phyloP scores from a whole-genome alignment of 2,329 filamentous ascomycete genomes.

The Elsinoe necatrix region DNA sequence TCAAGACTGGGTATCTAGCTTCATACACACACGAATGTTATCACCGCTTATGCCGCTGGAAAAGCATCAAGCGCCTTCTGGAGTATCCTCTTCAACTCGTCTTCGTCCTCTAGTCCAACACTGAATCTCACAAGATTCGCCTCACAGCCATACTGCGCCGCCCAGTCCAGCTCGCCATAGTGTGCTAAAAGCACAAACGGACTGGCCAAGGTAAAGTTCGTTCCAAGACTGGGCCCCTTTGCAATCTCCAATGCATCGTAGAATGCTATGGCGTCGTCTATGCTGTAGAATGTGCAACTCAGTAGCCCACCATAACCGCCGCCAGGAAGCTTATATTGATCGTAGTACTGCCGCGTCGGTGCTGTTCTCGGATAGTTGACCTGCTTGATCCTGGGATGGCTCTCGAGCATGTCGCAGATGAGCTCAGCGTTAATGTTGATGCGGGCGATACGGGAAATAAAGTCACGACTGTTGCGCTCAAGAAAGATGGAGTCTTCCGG shows the following conservation, averaged over 20 bases:
- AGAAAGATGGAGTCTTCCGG: slow-evolving; percentile 89
- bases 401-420: slow-evolving; percentile 63
- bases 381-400: slow-evolving; percentile 58
- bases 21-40: neutral
- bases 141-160: slow-evolving; percentile 70
- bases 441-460: slow-evolving; percentile 68
- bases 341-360: slow-evolving; percentile 62
- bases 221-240: slow-evolving; percentile 90
- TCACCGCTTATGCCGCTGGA: neutral
- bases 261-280: slow-evolving; percentile 65
- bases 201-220: slow-evolving; percentile 76
- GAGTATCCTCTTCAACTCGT: slow-evolving; percentile 57
- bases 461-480: slow-evolving; percentile 93
- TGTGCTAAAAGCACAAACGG: slow-evolving; percentile 90
- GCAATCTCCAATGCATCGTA: slow-evolving; percentile 79
- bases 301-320: slow-evolving; percentile 88
- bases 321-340: slow-evolving; percentile 61
- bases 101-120: slow-evolving; percentile 75
- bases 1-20: neutral
- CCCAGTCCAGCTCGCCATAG: slow-evolving; percentile 89
- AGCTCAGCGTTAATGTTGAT: slow-evolving; percentile 81
- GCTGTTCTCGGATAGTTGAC: slow-evolving; percentile 83
- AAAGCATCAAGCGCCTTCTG: slow-evolving; percentile 58
- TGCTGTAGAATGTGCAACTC: slow-evolving; percentile 66
- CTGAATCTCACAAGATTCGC: slow-evolving; percentile 75